Evolutionary conservation across 805 yeast genomes (phyloP), one percentile per base, ranked within the genome.

Genomic region (Starmera amethionina): DNA sequence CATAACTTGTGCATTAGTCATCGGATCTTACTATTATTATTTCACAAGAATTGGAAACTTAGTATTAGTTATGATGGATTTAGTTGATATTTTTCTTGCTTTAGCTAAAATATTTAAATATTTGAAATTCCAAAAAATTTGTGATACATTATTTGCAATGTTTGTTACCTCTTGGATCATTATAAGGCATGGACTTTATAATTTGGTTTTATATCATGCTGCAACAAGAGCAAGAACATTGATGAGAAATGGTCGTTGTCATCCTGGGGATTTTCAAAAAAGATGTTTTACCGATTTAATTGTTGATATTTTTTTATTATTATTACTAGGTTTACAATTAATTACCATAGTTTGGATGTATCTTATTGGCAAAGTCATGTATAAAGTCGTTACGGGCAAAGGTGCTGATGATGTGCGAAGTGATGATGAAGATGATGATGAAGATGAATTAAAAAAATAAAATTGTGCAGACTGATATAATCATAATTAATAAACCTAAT

Each of bases 331-430:
- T 0, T 66, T 87, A 42, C 95, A 88, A 55, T 51, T 74, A 5
- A 61, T 88, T 31, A 74, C 78, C 30, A 42, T 78, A 14, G 56
- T 82, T 39, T 87, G 96, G 96, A 69, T 87, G 71, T 75, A 65
- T 53, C 67, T 82, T 63, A 87, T 88, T 42, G 45, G 72, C 11
- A 77, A 73, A 49, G 94, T 87, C 22, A 86, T 84, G 10, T 57
- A 69, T 41, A 78, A 72, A 55, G 90, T 87, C 19, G 46, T 86
- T 22, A 65, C 71, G 8, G 96, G 96, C 5, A 67, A 62, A 18
- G 76, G 77, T 30, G 96, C 96, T 2, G 95, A 85, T 50, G 96
- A 88, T 58, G 80, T 82, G 29, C 75, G 96, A 61, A 80, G 90
- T 55, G 95, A 85, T 50, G 27, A 30, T 16, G 15, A 16, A 35